Base-by-base conservation (phyloP, 495 filamentous ascomycete species). In the Bathelium albidoporum region DNA sequence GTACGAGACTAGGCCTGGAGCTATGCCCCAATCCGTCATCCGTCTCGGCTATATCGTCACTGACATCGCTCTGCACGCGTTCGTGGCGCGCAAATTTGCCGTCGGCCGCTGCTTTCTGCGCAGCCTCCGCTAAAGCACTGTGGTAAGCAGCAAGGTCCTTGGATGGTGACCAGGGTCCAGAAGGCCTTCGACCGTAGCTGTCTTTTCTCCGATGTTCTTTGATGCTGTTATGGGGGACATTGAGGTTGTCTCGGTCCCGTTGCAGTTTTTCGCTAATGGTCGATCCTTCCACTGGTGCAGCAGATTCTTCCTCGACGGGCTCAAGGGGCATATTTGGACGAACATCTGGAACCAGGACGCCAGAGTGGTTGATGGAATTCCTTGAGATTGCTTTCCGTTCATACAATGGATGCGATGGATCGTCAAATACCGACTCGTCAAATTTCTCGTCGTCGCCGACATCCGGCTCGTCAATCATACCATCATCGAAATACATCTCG, bases 101-200 rank as follows among this genome's bases (percentile, higher is more conserved):
- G 36, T 87, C 83, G 2, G 81, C 77, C n/a, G 85, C 83, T 16
- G 89, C 88, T 71, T 85, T 81, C 62, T 85, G 86, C 28, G 89
- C 87, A 10, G 89, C 91, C 41, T 85, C 83, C 9, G 89, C 88
- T 24, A 96, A 74, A n/a, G 90, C 89, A 62, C 87, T 84, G 68
- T 93, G 90, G 68, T 95, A 87, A 1, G 85, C 86, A 28, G 60
- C 60, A 65, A 52, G 12, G 60, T 62, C 58, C 32, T 53, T 66
- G 64, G 64, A 29, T 63, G 49, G 16, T 29, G 24, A 24, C 12
- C 12, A 28, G 11, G 49, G 49, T 20, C 49, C 49, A 20, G 49
- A 55, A 24, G 16, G 9, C 20, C 49, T 55, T 55, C 49, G 49
- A 29, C 9, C 20, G 20, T 26, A 29, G 16, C 24, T n/a, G 36